Percentiles rank a stretch among this genome's conserved stretches.
These are phyloP conservation scores for Globisporangium cederbergense DNA, from an alignment of 352 stramenopile species.

Conservation along the genomic window DNA sequence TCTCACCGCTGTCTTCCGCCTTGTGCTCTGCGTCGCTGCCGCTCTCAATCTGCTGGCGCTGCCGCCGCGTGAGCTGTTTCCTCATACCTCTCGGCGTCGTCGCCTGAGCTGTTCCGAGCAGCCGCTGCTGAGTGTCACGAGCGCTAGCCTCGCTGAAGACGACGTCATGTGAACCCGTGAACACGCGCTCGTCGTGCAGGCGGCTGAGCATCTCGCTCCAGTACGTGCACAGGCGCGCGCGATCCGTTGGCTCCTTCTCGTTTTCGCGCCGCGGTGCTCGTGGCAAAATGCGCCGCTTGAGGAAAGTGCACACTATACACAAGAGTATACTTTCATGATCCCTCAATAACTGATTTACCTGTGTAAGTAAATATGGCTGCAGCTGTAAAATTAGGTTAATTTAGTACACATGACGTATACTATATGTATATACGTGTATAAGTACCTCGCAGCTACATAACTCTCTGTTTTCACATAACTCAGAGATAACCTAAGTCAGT, in stretches of 20 bases:
- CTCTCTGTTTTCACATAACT: no score
- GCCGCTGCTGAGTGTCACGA: slow-evolving; percentile 14
- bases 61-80: not conserved
- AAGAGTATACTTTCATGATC: no score
- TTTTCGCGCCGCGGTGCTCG: not conserved
- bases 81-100: slow-evolving; percentile 5
- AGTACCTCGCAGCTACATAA: no score
- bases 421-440: no score
- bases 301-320: not conserved
- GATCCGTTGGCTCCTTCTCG: not conserved
- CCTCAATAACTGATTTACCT: no score
- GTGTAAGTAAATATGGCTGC: no score
- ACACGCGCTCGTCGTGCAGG: slow-evolving; percentile 58
- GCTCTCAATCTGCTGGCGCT: not conserved
- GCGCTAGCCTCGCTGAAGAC: slow-evolving; percentile 28
- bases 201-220: slow-evolving; percentile 45
- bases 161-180: slow-evolving; percentile 61
- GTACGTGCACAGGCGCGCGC: not conserved
- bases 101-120: not conserved
- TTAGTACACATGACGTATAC: no score
- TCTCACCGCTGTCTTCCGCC: slow-evolving; percentile 25
- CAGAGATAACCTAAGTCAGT: no score
- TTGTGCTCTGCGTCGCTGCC: slow-evolving; percentile 17
- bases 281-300: slow-evolving; percentile 1
- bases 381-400: no score